Evolutionary conservation across 306 rosid genomes (phyloP), one percentile per base, ranked within the genome.

Genomic region (Erythrophleum fordii): DNA sequence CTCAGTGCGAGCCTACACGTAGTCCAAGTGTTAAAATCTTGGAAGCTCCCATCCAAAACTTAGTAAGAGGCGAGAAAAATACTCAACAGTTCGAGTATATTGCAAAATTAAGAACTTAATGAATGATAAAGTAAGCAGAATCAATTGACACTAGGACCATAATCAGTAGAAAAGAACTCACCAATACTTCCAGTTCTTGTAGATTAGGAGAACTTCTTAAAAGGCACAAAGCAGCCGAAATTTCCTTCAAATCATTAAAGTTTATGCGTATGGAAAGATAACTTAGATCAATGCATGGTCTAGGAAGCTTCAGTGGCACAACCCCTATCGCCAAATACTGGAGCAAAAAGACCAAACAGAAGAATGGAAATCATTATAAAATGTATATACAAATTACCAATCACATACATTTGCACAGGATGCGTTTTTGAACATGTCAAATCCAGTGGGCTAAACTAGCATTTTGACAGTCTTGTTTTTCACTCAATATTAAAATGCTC

Each of bases 121-220:
- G 69, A 52, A 56, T 31, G 53, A 31, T 31, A 51, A 67, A 39
- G 44, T 11, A 59, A 12, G 65, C 37, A 81, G 75, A 22, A 39
- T 37, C 29, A 56, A 29, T 26, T 78, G 78, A 76, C 22, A 46
- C 55, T 31, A 58, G 48, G 34, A 35, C 82, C 56, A 69, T 59
- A 76, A 67, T 67, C 34, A 68, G 83, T 60, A 67, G n/a, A 39
- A 68, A 68, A 23, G 11, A n/a, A 80, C 91, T 87, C 66, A 89
- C 92, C 90, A 87, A 77, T 76, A 91, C 77, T 84, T 91, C 92
- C 48, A 87, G 70, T 26, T 85, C 92, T 64, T 79, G 91, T 45
- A 89, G 83, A 76, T 82, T 83, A 59, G 92, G 95, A 35, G 86
- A 89, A 83, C 89, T 89, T 84, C 85, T 82, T 55, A 91, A 59